A percentile compares a stretch with the other conserved stretches of the same genome.
phyloP scores from a whole-genome alignment of 305 asterid species.

The Fraxinus albicans region DNA sequence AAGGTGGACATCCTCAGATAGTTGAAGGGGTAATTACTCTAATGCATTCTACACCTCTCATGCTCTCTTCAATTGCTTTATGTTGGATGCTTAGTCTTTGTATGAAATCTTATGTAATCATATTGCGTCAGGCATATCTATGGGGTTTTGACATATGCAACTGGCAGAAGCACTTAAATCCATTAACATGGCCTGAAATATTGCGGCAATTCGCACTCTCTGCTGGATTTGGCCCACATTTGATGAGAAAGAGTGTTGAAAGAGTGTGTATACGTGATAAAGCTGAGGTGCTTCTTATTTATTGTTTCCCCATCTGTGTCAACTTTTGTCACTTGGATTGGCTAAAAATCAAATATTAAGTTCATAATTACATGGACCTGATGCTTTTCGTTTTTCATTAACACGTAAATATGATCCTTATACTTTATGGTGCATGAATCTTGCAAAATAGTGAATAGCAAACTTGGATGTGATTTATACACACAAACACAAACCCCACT shows the following conservation, averaged over 20 bases:
- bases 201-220: constrained; percentile 88
- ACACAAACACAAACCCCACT: not conserved
- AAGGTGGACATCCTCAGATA: constrained; percentile 98
- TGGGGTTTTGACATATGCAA: constrained; percentile 96
- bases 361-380: not conserved
- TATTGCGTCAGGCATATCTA: constrained; percentile 63
- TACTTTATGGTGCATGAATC: not conserved
- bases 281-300: constrained; percentile 60
- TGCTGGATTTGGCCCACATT: constrained; percentile 94
- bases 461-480: not conserved
- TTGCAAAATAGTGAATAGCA: not conserved
- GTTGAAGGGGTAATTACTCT: constrained; percentile 89
- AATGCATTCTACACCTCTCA: constrained; percentile 10
- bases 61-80: not conserved
- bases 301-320: constrained; percentile 7
- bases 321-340: not conserved
- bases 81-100: constrained; percentile 12
- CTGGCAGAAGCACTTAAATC: constrained; percentile 91
- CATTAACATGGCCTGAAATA: constrained; percentile 96
- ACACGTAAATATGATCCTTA: not conserved
- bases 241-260: constrained; percentile 69
- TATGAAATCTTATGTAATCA: constrained; percentile 20
- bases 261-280: constrained; percentile 48
- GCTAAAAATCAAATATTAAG: not conserved
- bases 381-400: not conserved